These are phyloP conservation scores for Leccinum ochraceum DNA, from an alignment of 768 basidiomycete species.

Conservation along the genomic window DNA sequence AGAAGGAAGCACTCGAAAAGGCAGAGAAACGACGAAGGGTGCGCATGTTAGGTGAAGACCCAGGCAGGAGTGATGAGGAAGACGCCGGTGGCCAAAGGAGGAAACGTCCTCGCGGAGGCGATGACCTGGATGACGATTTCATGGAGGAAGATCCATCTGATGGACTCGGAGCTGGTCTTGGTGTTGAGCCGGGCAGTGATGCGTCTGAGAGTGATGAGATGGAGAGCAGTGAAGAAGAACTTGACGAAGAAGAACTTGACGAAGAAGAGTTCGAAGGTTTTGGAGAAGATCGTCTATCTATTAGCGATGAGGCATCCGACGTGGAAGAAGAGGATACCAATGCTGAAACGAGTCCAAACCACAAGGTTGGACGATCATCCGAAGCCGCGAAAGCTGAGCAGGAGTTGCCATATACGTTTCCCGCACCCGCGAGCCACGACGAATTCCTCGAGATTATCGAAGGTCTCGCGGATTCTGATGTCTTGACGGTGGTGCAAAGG, in stretches of 20 bases:
- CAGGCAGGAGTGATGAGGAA: constrained; percentile 65
- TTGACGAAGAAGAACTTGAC: constrained; percentile 14
- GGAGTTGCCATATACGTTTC: constrained; percentile 91
- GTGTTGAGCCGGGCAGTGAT: constrained; percentile 43
- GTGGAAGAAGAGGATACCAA: constrained; percentile 40
- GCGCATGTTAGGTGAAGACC: constrained; percentile 85
- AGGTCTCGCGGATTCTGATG: constrained; percentile 65
- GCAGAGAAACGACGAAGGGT: constrained; percentile 76
- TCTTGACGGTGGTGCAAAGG: constrained; percentile 83
- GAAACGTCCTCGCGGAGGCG: constrained; percentile 68
- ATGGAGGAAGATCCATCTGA: constrained; percentile 39
- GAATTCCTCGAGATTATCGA: constrained; percentile 87
- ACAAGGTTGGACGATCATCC: constrained; percentile 36
- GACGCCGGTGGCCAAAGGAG: constrained; percentile 38
- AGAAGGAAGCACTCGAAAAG: constrained; percentile 82
- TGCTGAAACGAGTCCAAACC: constrained; percentile 40
- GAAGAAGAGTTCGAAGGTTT: constrained; percentile 31
- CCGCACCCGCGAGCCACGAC: constrained; percentile 83
- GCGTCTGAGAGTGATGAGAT: constrained; percentile 36
- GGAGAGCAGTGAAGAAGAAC: constrained; percentile 32
- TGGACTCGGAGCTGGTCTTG: constrained; percentile 35
- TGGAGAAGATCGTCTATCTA: constrained; percentile 36
- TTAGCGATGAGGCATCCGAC: constrained; percentile 39
- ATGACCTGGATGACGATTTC: constrained; percentile 93
- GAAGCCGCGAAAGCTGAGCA: constrained; percentile 36